Conservation (phyloP, 176 grass and related monocot species). For the Guadua angustifolia region DNA sequence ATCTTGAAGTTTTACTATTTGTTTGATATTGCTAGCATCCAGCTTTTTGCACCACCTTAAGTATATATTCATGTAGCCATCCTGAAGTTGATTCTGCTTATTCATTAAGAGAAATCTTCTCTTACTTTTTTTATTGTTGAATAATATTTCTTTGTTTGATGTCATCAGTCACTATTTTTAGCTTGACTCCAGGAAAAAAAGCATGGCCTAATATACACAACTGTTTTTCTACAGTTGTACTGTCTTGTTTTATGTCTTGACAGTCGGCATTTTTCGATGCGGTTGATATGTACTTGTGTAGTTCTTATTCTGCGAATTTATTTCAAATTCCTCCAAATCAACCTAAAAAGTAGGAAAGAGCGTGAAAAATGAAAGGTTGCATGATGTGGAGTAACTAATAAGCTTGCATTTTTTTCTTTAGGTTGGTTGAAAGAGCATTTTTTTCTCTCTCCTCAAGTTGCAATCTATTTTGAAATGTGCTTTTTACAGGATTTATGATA, state of each 20-base stretch:
- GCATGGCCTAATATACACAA: not conserved
- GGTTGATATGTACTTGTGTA: not conserved
- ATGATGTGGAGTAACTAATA: conserved; percentile 18
- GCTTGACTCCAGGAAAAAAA: conserved; percentile 9
- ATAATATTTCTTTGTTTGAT: not conserved
- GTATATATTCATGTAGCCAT: conserved; percentile 14
- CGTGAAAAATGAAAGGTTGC: not conserved
- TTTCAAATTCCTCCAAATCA: not conserved
- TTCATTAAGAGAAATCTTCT: not conserved
- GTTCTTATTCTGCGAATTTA: conserved; percentile 20
- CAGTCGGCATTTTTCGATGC: not conserved
- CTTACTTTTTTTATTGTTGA: not conserved
- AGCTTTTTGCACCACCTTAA: not conserved
- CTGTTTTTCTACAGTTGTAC: not conserved
- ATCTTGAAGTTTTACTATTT: conserved; percentile 8
- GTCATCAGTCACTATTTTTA: not conserved
- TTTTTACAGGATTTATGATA: not conserved
- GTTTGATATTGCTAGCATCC: conserved; percentile 23
- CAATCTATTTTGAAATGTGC: conserved; percentile 6
- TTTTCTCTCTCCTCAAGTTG: conserved; percentile 3
- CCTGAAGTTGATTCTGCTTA: conserved; percentile 34
- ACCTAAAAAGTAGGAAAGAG: not conserved
- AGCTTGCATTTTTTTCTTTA: not conserved
- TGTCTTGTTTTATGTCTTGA: conserved; percentile 22
- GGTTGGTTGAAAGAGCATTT: conserved; percentile 2